Evolutionary conservation across 306 rosid species (phyloP).

Genomic region (Vicia villosa): DNA sequence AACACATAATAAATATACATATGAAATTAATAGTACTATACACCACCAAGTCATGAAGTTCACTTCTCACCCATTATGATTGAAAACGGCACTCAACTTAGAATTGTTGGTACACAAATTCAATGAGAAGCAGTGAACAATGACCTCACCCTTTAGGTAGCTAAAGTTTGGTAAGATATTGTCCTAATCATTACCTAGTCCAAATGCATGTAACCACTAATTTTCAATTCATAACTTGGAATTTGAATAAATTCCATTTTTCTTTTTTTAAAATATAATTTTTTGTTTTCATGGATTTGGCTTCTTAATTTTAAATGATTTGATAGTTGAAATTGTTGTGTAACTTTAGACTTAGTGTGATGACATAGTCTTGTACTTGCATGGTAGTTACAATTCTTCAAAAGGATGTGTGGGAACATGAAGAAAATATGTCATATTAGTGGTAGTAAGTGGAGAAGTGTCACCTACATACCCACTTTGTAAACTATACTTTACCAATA

Average conservation of each 20-base stretch:
- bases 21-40: neutral
- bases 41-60: constrained; percentile 20
- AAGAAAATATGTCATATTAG: constrained; percentile 49
- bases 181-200: constrained; percentile 48
- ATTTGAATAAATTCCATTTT: neutral
- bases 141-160: constrained; percentile 26
- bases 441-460: constrained; percentile 46
- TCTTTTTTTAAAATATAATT: neutral
- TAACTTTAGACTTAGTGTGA: constrained; percentile 14
- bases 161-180: constrained; percentile 49
- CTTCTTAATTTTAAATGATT: constrained; percentile 17
- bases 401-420: constrained; percentile 40
- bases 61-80: constrained; percentile 41
- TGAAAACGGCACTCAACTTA: constrained; percentile 26
- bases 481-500: constrained; percentile 38
- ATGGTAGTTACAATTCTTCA: constrained; percentile 33
- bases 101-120: constrained; percentile 27
- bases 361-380: constrained; percentile 34
- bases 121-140: constrained; percentile 35
- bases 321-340: constrained; percentile 18
- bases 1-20: neutral
- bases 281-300: neutral
- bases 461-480: constrained; percentile 51
- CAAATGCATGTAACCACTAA: constrained; percentile 31
- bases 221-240: constrained; percentile 1